phyloP scores from a whole-genome alignment of 768 basidiomycete species.

The Kwoniella sp. region DNA sequence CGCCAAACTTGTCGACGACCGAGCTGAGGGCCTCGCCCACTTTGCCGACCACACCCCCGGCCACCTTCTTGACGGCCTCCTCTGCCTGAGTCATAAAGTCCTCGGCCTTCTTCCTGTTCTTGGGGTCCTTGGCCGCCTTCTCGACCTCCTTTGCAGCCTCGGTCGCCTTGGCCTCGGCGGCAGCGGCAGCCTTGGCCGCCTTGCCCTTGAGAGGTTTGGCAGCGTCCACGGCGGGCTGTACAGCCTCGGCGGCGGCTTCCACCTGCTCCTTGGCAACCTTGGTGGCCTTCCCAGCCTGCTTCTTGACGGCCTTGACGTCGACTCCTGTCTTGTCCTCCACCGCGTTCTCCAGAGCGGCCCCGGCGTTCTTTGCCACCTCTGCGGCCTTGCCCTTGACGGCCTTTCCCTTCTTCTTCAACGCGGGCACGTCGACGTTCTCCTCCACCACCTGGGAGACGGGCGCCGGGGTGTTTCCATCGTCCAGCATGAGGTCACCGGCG shows the following conservation, averaged over 20 bases:
- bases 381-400: slow-evolving; percentile 11
- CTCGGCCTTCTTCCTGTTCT: slow-evolving; percentile 44
- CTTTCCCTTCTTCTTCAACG: slow-evolving; percentile 23
- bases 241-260: slow-evolving; percentile 9
- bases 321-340: slow-evolving; percentile 21
- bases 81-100: slow-evolving; percentile 34
- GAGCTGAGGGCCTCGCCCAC: slow-evolving; percentile 25
- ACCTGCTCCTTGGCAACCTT: slow-evolving; percentile 17
- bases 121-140: slow-evolving; percentile 29
- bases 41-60: slow-evolving; percentile 22
- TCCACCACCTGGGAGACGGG: slow-evolving; percentile 20
- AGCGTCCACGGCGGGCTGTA: slow-evolving; percentile 14
- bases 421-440: slow-evolving; percentile 28
- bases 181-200: slow-evolving; percentile 15
- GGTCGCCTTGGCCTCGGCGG: slow-evolving; percentile 12
- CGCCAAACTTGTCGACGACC: slow-evolving; percentile 29
- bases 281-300: slow-evolving; percentile 19
- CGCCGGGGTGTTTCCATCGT: slow-evolving; percentile 26
- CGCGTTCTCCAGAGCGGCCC: slow-evolving; percentile 6
- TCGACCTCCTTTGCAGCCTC: slow-evolving; percentile 19
- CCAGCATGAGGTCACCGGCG: slow-evolving; percentile 32
- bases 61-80: slow-evolving; percentile 26
- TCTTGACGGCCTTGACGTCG: slow-evolving; percentile 28
- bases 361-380: slow-evolving; percentile 10
- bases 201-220: slow-evolving; percentile 23